phyloP scores from a whole-genome alignment of 345 rosid genomes.

The Mercurialis annua region DNA sequence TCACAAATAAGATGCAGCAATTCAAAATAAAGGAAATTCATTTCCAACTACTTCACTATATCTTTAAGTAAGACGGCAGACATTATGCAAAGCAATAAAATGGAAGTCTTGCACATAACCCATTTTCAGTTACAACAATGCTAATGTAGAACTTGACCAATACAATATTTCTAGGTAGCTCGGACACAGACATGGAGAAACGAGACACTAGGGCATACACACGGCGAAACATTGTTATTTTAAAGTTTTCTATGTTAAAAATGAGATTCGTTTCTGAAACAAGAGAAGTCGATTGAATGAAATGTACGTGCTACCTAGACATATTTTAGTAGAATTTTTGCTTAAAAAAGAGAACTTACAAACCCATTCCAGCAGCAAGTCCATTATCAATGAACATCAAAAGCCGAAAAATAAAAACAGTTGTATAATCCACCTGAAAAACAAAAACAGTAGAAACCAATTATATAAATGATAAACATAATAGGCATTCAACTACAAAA shows the following conservation, averaged over 20 bases:
- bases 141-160: neutral
- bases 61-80: neutral
- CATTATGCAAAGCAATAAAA: neutral
- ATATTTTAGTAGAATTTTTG: conserved; percentile 1
- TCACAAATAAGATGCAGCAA: neutral
- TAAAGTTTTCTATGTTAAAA: too few species aligned
- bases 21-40: neutral
- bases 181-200: too few species aligned
- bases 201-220: too few species aligned
- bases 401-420: conserved; percentile 84
- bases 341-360: conserved; percentile 51
- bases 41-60: conserved; percentile 1
- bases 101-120: neutral
- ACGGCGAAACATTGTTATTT: too few species aligned
- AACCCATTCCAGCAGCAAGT: conserved; percentile 95
- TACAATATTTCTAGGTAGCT: too few species aligned
- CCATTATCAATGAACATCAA: conserved; percentile 96
- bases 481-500: neutral
- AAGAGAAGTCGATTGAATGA: too few species aligned
- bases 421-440: conserved; percentile 85
- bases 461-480: neutral
- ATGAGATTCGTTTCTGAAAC: too few species aligned
- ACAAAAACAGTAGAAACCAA: conserved; percentile 9
- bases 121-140: neutral
- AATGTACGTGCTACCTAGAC: too few species aligned